Conservation (phyloP, 2,329 filamentous ascomycete genomes). For the Diaporthe humulicola region DNA sequence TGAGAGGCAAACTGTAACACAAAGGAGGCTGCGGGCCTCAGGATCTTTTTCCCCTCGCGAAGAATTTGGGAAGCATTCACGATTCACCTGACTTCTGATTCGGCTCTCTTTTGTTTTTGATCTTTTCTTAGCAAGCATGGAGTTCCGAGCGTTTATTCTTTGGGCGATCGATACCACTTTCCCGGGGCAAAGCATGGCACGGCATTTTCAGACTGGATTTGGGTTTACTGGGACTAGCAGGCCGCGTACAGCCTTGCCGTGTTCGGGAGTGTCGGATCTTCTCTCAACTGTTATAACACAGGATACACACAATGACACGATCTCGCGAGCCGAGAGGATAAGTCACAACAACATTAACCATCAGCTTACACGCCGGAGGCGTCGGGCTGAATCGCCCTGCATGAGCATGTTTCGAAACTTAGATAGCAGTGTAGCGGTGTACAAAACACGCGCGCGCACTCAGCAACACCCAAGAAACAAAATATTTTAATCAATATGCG, state of each 20-base stretch:
- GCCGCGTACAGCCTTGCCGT: conserved; percentile 10
- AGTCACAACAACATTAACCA: not conserved
- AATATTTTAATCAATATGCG: conserved; percentile 7
- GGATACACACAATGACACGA: conserved; percentile 4
- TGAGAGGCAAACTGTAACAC: not conserved
- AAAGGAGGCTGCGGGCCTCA: not conserved
- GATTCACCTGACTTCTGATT: not conserved
- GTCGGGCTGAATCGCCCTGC: conserved; percentile 8
- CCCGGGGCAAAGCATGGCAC: conserved; percentile 11
- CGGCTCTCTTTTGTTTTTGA: conserved; percentile 15
- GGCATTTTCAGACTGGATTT: conserved; percentile 6
- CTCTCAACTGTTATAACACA: not conserved
- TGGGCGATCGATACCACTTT: conserved; percentile 14
- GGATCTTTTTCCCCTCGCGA: not conserved
- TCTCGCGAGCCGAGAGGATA: conserved; percentile 22
- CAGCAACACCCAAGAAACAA: not conserved
- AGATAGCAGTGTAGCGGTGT: conserved; percentile 19
- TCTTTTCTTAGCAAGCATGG: conserved; percentile 33
- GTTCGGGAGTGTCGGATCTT: conserved; percentile 11
- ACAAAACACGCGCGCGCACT: not conserved
- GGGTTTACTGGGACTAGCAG: conserved; percentile 2
- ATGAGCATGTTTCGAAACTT: conserved; percentile 21
- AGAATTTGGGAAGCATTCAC: not conserved
- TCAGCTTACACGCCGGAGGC: conserved; percentile 15
- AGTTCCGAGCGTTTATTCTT: conserved; percentile 27